A percentile compares a stretch with the other conserved stretches of the same genome.
Conservation (phyloP, 805 yeast species). For the Starmerella sp. region DNA sequence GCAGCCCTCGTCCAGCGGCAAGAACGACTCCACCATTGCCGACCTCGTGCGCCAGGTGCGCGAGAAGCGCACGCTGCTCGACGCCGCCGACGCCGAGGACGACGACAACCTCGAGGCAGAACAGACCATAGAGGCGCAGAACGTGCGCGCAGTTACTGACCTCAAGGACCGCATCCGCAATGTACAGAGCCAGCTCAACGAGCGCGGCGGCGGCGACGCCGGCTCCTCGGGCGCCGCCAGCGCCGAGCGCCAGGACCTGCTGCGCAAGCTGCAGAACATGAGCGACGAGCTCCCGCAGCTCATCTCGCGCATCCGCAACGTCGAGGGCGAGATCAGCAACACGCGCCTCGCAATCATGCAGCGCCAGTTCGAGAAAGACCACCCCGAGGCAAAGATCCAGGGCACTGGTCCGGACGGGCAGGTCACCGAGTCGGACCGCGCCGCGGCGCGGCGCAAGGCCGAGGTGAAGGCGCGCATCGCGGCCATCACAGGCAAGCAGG, state of each 20-base stretch:
- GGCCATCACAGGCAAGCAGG: constrained; percentile 69
- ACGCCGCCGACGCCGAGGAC: constrained; percentile 54
- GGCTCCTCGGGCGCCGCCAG: constrained; percentile 13
- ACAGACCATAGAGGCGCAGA: constrained; percentile 30
- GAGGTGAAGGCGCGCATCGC: constrained; percentile 80
- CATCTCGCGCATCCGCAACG: constrained; percentile 47
- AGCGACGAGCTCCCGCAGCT: constrained; percentile 65
- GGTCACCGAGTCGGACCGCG: constrained; percentile 70
- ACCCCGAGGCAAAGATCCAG: constrained; percentile 57
- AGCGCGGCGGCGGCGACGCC: background rate
- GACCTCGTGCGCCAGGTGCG: constrained; percentile 53
- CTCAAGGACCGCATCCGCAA: constrained; percentile 49
- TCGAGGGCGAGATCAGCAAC: constrained; percentile 57
- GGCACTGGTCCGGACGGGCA: constrained; percentile 86
- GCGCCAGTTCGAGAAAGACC: constrained; percentile 41
- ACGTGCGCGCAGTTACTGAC: constrained; percentile 47
- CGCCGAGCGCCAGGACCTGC: constrained; percentile 33
- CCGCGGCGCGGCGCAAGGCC: constrained; percentile 71
- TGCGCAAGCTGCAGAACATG: constrained; percentile 46
- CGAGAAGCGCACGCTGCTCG: constrained; percentile 60
- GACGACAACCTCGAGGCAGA: constrained; percentile 30
- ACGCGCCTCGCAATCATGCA: constrained; percentile 57
- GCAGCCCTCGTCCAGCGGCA: constrained; percentile 6
- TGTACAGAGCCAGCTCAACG: constrained; percentile 32
- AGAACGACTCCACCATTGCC: constrained; percentile 28